Base-by-base conservation (phyloP, 306 rosid genomes). In the Adenanthera pavonina region DNA sequence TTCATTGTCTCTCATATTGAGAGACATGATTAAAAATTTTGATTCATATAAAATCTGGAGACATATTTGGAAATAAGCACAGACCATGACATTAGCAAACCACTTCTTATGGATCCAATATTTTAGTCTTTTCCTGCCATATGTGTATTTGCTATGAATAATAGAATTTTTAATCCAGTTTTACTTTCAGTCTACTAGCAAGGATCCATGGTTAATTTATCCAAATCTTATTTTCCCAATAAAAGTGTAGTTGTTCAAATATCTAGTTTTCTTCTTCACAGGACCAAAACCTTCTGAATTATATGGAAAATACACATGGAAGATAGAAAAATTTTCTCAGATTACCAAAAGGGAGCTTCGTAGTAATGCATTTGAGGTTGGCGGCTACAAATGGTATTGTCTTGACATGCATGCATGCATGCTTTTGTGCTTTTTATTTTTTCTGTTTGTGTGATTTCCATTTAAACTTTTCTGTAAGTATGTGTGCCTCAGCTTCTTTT, bases 301-400 rank as follows among this genome's bases (percentile, higher is more conserved):
- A 74, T 96, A 85, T 74, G 99, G 97, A 77, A 96, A 86, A 86
- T 86, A 94, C 82, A 96, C 99, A 34, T 96, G 99, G 99, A 94
- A 86, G 91, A 96, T 96, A 77, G 99, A 96, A 83, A 96, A 96
- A 44, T 96, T 96, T 91, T 91, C 97, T 71, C 97, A 96, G 89
- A 92, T 89, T 82, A 92, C 90, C 92, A 96, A 96, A 89, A 90
- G 98, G 85, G 99, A 96, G 75, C 99, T 96, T 86, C 97, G 98
- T 67, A 92, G 99, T 80, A 89, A 85, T 81, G 97, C 96, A 52
- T 96, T 96, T 88, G 98, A 96, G 85, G 98, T 94, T 89, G 99
- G 98, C 78, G 92, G 95, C 87, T 89, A 92, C 91, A 96, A 96
- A 84, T 96, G 99, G 99, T 96, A 6, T 65, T 73, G 73, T 5